A percentile compares a stretch with the other conserved stretches of the same genome.
Conservation (phyloP, 2,329 filamentous ascomycete genomes). For the Exophiala aquamarina region DNA sequence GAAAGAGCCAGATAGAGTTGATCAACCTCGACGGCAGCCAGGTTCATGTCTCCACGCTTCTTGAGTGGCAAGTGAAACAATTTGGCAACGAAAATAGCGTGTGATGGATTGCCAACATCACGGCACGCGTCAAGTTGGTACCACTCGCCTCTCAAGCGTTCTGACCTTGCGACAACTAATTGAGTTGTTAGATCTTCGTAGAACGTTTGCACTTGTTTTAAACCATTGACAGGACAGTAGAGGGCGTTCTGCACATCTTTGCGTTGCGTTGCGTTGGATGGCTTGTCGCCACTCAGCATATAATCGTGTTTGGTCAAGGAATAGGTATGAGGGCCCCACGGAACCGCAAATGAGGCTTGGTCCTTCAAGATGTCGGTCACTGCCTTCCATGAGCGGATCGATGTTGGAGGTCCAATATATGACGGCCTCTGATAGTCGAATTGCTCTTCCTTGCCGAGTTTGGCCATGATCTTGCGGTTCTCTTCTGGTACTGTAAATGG, state of each 20-base stretch:
- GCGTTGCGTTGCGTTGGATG: conserved; percentile 42
- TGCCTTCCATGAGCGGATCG: conserved; percentile 47
- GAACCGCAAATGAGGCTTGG: conserved; percentile 46
- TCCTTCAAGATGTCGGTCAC: conserved; percentile 45
- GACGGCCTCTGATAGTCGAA: conserved; percentile 42
- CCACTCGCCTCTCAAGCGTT: conserved; percentile 30
- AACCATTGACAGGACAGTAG: conserved; percentile 47
- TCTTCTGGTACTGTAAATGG: conserved; percentile 50
- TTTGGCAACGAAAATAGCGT: conserved; percentile 32
- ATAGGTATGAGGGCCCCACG: conserved; percentile 40
- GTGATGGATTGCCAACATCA: conserved; percentile 33
- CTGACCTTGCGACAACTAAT: conserved; percentile 32
- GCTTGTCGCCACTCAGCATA: conserved; percentile 48
- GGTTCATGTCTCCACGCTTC: conserved; percentile 22
- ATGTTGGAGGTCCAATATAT: conserved; percentile 35
- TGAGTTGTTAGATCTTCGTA: conserved; percentile 48
- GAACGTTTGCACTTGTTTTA: conserved; percentile 46
- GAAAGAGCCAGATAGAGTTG: conserved; percentile 31
- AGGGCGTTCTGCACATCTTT: conserved; percentile 37
- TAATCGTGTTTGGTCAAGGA: conserved; percentile 44
- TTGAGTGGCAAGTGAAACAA: conserved; percentile 32
- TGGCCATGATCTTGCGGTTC: conserved; percentile 44
- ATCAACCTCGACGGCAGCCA: conserved; percentile 25
- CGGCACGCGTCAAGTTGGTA: conserved; percentile 34
- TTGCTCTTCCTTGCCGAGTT: conserved; percentile 40